Evolutionary conservation across 805 yeast genomes (phyloP), one percentile per base, ranked within the genome.

Genomic region (Metschnikowia cubensis): DNA sequence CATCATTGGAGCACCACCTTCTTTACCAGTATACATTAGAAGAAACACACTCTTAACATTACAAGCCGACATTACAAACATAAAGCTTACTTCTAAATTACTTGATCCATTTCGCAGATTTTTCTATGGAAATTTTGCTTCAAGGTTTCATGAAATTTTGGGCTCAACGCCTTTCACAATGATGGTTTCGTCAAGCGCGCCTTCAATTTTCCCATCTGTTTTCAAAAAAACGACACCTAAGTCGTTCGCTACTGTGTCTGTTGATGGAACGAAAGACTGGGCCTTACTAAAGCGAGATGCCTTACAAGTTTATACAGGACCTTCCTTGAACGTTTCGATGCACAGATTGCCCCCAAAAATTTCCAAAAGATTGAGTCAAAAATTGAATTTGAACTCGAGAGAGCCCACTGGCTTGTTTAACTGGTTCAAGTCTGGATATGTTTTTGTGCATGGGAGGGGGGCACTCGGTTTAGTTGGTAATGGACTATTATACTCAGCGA

Each of bases 201-300:
- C 61, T 17, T 53, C 53, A 21, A 48, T 49, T 45, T n/a, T 55
- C 3, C 59, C 59, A 7, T 17, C 46, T 35, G 43, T 55, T 6
- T 59, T 50, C 37, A 40, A 39, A 34, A 45, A 53, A 39, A 58
- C 50, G 41, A 65, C 62, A 34, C 53, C 62, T 17, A 74, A 69
- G 42, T 67, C 82, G 2, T 74, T 80, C 53, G 75, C 73, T 8
- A 69, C 65, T 38, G 50, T 84, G 22, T 52, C 67, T 3, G 59
- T 84, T 50, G 86, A 84, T 54, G 89, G 89, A 2, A 67, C 79
- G 0, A 62, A 63, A 17, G 89, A 84, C 57, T 84, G 87, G 86
- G 85, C 84, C 0, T 50, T 84, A 3, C 68, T 84, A 42, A 69
- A 76, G 39, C 66, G 71, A 1, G 61, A 68, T 14, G 70, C 83